Percentiles rank a stretch among this genome's conserved stretches.
These are phyloP conservation scores for Linnemannia hyalina DNA, from an alignment of 192 early-diverging fungal genomes.

Conservation along the genomic window DNA sequence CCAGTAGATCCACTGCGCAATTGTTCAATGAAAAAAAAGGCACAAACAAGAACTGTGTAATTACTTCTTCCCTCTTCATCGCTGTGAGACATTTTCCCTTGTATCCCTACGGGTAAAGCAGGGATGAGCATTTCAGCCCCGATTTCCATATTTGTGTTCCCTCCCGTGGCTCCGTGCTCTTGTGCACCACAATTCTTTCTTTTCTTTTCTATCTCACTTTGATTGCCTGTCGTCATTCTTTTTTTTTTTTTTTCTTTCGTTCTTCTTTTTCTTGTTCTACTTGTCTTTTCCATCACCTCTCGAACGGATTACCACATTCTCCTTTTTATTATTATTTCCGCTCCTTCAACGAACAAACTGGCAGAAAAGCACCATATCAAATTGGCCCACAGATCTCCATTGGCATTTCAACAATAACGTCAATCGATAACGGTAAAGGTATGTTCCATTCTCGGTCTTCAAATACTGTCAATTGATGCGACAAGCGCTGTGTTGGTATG, in stretches of 20 bases:
- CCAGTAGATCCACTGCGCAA: no score
- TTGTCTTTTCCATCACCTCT: background rate
- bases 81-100: background rate
- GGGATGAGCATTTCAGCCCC: background rate
- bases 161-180: background rate
- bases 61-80: background rate
- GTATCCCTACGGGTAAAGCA: background rate
- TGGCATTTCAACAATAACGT: no score
- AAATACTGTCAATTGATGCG: no score
- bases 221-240: background rate
- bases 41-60: background rate
- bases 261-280: background rate
- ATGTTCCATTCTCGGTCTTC: no score
- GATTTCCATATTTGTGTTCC: conserved; percentile 1
- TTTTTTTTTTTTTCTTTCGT: background rate
- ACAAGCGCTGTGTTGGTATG: background rate
- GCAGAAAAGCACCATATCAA: no score
- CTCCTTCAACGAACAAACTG: background rate
- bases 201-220: background rate
- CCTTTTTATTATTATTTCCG: background rate
- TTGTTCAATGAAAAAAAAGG: no score
- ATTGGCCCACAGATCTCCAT: no score
- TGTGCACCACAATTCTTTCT: background rate
- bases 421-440: no score
- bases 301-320: background rate